Conservation (phyloP, 2,329 filamentous ascomycete genomes). For the Claviceps humidiphila region DNA sequence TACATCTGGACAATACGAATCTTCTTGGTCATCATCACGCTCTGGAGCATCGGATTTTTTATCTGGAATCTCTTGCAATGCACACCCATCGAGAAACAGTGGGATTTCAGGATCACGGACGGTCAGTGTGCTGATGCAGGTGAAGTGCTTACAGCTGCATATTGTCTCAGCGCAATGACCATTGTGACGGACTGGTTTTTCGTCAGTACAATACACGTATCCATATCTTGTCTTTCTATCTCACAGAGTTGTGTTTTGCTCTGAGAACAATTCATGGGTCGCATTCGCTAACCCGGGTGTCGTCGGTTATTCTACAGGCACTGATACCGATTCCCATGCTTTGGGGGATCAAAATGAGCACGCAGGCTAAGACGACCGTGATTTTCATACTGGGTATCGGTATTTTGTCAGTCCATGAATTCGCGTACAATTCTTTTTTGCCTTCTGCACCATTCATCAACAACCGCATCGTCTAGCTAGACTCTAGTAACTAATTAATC, state of each 20-base stretch:
- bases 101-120: slow-evolving; percentile 35
- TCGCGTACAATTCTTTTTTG: too few species aligned
- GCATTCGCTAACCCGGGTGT: neutral
- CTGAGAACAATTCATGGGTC: neutral
- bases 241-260: neutral
- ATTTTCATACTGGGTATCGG: slow-evolving; percentile 35
- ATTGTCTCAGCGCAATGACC: slow-evolving; percentile 37
- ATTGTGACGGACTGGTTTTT: slow-evolving; percentile 44
- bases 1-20: slow-evolving; percentile 35
- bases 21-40: slow-evolving; percentile 30
- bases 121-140: slow-evolving; percentile 29
- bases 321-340: slow-evolving; percentile 40
- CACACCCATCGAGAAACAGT: slow-evolving; percentile 34
- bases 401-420: slow-evolving; percentile 23
- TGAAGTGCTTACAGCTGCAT: slow-evolving; percentile 34
- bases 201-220: slow-evolving; percentile 17
- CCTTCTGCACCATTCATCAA: too few species aligned
- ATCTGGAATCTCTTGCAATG: slow-evolving; percentile 42
- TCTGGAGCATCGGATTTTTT: slow-evolving; percentile 35
- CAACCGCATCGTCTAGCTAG: too few species aligned
- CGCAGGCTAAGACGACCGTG: slow-evolving; percentile 36
- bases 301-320: slow-evolving; percentile 18
- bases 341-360: slow-evolving; percentile 40
- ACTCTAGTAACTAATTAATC: neutral
- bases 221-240: too few species aligned